Conservation (phyloP, 192 early-diverging fungal species). For the Coemansia sp. region DNA sequence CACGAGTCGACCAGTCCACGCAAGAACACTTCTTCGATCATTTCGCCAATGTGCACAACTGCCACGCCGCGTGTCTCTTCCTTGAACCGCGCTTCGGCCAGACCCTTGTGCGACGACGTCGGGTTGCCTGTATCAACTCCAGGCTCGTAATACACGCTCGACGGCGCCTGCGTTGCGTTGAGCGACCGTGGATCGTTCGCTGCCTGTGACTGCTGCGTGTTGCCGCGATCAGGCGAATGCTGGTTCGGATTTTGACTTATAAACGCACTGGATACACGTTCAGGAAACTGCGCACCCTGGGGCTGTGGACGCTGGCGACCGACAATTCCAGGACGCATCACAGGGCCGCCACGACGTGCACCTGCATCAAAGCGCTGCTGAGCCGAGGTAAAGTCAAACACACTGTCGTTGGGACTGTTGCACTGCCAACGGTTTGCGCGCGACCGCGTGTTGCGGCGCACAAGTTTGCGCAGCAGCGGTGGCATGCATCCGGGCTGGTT, state of each 20-base stretch:
- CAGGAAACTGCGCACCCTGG: slow-evolving; percentile 14
- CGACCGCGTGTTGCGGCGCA: slow-evolving; percentile 52
- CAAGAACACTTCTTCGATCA: slow-evolving; percentile 54
- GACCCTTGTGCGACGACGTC: slow-evolving; percentile 32
- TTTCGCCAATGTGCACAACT: slow-evolving; percentile 50
- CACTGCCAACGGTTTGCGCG: slow-evolving; percentile 38
- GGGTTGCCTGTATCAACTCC: slow-evolving; percentile 16
- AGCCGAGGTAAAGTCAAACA: slow-evolving; percentile 42
- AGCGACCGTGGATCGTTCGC: slow-evolving; percentile 45
- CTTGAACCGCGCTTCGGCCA: slow-evolving; percentile 42
- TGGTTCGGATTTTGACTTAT: slow-evolving; percentile 4
- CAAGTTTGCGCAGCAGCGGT: slow-evolving; percentile 40
- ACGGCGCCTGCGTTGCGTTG: slow-evolving; percentile 45
- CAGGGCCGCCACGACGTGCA: slow-evolving; percentile 14
- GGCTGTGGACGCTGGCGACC: slow-evolving; percentile 12
- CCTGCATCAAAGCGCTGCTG: slow-evolving; percentile 17
- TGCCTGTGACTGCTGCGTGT: slow-evolving; percentile 14
- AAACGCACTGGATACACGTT: slow-evolving; percentile 29
- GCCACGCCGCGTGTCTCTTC: slow-evolving; percentile 58
- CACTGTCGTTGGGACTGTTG: slow-evolving; percentile 29
- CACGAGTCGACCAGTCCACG: slow-evolving; percentile 53
- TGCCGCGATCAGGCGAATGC: slow-evolving; percentile 10
- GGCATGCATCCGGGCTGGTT: slow-evolving; percentile 35
- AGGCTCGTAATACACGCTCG: slow-evolving; percentile 52
- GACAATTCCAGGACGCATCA: slow-evolving; percentile 11